Evolutionary conservation across 2,329 filamentous ascomycete species (phyloP).

Genomic region (Nakataea oryzae): DNA sequence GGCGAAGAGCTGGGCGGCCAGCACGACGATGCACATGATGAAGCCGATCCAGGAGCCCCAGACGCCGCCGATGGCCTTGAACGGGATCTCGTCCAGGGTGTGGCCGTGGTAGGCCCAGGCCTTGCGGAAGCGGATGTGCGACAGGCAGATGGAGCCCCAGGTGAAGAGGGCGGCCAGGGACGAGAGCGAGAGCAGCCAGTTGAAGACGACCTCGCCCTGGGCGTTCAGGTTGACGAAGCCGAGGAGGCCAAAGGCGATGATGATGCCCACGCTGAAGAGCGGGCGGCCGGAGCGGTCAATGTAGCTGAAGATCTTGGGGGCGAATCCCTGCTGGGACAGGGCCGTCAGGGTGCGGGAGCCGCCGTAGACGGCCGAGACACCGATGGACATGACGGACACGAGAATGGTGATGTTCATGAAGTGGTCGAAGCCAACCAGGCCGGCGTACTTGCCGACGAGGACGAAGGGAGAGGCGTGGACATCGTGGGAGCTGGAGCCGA

Average conservation of each 20-base stretch:
- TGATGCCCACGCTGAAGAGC: conserved; percentile 33
- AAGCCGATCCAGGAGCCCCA: conserved; percentile 56
- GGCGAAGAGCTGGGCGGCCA: conserved; percentile 42
- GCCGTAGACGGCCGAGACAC: conserved; percentile 48
- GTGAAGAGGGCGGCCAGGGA: conserved; percentile 56
- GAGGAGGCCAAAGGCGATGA: conserved; percentile 38
- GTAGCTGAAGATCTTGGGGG: conserved; percentile 44
- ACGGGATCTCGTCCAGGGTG: conserved; percentile 56
- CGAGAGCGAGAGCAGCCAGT: conserved; percentile 57
- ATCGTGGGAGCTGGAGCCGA: conserved; percentile 35
- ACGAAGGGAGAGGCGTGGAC: conserved; percentile 45
- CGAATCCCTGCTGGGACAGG: conserved; percentile 47
- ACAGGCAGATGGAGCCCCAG: conserved; percentile 58
- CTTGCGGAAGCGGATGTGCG: conserved; percentile 58
- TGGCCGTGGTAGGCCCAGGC: conserved; percentile 55
- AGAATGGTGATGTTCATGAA: conserved; percentile 52
- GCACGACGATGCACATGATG: conserved; percentile 41
- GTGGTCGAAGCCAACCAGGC: conserved; percentile 37
- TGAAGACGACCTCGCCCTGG: conserved; percentile 41
- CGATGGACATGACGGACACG: conserved; percentile 47
- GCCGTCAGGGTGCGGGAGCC: conserved; percentile 49
- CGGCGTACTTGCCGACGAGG: conserved; percentile 42
- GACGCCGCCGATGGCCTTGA: conserved; percentile 49
- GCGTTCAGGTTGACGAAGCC: conserved; percentile 35
- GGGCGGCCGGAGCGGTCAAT: conserved; percentile 48